phyloP scores from a whole-genome alignment of 257 asterid species.

The Solanum microdontum region DNA sequence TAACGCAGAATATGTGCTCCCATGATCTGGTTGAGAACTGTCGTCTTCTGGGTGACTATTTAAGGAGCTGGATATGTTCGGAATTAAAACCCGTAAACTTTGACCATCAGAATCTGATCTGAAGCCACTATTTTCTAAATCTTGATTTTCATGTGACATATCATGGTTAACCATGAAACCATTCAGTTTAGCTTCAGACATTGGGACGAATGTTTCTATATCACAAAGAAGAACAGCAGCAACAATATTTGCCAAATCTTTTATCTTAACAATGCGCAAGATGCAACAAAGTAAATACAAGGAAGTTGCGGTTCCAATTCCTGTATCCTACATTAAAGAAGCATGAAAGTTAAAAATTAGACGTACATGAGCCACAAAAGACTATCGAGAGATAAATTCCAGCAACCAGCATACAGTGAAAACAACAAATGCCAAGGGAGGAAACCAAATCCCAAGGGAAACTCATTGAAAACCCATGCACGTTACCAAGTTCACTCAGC shows the following conservation, averaged over 20 bases:
- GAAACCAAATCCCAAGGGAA: neutral
- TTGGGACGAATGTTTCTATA: constrained; percentile 33
- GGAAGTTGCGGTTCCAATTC: constrained; percentile 66
- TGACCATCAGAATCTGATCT: constrained; percentile 18
- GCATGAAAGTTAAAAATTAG: constrained; percentile 18
- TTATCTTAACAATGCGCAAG: constrained; percentile 90
- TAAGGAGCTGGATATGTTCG: constrained; percentile 32
- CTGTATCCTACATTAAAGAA: constrained; percentile 48
- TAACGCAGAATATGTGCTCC: constrained; percentile 27
- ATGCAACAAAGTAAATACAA: constrained; percentile 92
- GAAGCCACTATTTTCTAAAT: constrained; percentile 14
- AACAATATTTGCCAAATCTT: constrained; percentile 85
- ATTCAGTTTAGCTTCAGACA: constrained; percentile 45
- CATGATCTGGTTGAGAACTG: constrained; percentile 18
- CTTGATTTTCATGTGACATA: constrained; percentile 22
- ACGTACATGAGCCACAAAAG: neutral
- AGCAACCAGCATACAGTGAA: neutral
- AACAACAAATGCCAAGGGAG: neutral
- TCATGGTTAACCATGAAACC: constrained; percentile 37
- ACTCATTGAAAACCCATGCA: neutral
- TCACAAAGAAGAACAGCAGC: constrained; percentile 82
- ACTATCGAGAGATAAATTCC: neutral
- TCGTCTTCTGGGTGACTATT: constrained; percentile 23
- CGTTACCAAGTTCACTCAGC: neutral
- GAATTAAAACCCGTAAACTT: constrained; percentile 25